Conservation (phyloP, 768 basidiomycete species). For the Lentinus tigrinus region DNA sequence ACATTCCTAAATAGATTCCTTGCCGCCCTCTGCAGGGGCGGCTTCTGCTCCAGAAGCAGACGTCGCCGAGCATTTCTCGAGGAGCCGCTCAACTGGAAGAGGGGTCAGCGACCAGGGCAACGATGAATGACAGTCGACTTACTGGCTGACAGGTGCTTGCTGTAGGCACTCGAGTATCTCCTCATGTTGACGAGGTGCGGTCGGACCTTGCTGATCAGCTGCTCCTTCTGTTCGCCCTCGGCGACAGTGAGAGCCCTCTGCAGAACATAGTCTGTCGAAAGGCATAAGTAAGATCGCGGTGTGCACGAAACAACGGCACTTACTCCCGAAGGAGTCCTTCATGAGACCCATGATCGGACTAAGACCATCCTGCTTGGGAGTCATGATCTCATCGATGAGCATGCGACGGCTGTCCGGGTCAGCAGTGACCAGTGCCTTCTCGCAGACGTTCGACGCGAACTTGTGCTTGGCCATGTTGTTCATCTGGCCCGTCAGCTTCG, state of each 20-base stretch:
- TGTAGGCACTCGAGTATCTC: slow-evolving; percentile 68
- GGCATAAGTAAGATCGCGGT: not conserved
- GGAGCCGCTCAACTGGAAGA: slow-evolving; percentile 62
- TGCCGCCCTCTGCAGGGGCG: not conserved
- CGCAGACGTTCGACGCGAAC: slow-evolving; percentile 94
- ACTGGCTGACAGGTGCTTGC: slow-evolving; percentile 83
- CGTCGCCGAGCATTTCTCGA: slow-evolving; percentile 45
- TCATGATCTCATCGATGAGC: slow-evolving; percentile 83
- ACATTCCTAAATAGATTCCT: slow-evolving; percentile 6
- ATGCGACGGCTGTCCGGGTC: slow-evolving; percentile 60
- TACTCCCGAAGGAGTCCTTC: slow-evolving; percentile 88
- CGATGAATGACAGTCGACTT: slow-evolving; percentile 30
- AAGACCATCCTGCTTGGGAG: slow-evolving; percentile 59
- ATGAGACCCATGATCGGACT: slow-evolving; percentile 70
- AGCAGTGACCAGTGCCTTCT: slow-evolving; percentile 78
- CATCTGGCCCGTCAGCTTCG: slow-evolving; percentile 74
- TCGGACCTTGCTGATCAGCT: slow-evolving; percentile 58
- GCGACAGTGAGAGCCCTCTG: slow-evolving; percentile 73
- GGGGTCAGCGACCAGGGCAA: not conserved
- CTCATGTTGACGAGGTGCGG: slow-evolving; percentile 72
- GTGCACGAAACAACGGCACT: slow-evolving; percentile 31
- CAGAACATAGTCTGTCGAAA: slow-evolving; percentile 72
- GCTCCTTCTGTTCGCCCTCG: slow-evolving; percentile 70
- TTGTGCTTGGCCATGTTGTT: slow-evolving; percentile 82
- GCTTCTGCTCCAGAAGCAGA: not conserved